Evolutionary conservation across 345 rosid species (phyloP).

Genomic region (Aegle marmelos): DNA sequence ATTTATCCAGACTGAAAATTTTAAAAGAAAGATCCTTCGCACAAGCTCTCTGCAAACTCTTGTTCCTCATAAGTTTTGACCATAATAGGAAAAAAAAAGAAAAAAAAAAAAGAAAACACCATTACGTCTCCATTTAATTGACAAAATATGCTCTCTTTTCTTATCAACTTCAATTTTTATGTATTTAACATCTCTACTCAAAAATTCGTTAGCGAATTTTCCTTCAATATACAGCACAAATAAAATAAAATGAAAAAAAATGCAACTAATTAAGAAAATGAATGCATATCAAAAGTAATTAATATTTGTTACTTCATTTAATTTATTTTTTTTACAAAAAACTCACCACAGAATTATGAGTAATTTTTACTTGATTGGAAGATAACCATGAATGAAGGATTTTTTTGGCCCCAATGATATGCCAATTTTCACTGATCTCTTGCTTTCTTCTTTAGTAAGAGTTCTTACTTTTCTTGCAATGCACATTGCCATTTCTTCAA

Average conservation of each 20-base stretch:
- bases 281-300: background rate
- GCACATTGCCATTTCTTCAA: background rate
- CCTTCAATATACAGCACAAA: conserved; percentile 13
- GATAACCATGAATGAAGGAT: conserved; percentile 37
- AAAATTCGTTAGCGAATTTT: background rate
- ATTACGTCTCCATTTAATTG: background rate
- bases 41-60: conserved; percentile 23
- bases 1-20: conserved; percentile 1
- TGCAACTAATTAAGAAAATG: background rate
- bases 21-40: background rate
- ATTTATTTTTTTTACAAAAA: too few relatives aligned
- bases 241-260: background rate
- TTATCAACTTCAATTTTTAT: conserved; percentile 26
- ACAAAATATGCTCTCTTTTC: background rate
- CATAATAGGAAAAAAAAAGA: too few relatives aligned
- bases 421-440: conserved; percentile 31
- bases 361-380: conserved; percentile 24
- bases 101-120: too few relatives aligned
- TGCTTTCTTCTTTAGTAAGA: conserved; percentile 20
- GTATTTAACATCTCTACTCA: background rate
- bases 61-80: conserved; percentile 14
- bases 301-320: background rate
- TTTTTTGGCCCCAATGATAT: conserved; percentile 27
- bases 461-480: background rate
- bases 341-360: conserved; percentile 1